A percentile compares a stretch with the other conserved stretches of the same genome.
Conservation (phyloP, 2,329 filamentous ascomycete species). For the Fusarium longipes region DNA sequence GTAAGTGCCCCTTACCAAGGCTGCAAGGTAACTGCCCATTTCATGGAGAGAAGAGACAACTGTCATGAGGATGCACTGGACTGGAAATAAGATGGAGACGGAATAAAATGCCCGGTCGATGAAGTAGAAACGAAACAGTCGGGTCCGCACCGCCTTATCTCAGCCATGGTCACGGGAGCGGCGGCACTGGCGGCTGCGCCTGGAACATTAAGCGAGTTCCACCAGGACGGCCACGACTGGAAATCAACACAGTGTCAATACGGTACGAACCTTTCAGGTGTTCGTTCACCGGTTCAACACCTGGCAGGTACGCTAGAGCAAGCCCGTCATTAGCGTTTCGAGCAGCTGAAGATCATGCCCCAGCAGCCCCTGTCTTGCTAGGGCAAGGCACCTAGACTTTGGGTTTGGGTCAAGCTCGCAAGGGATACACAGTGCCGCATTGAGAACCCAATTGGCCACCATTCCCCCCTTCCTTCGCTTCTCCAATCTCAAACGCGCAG, state of each 20-base stretch:
- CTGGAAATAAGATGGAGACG: background rate
- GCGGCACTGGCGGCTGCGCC: constrained; percentile 22
- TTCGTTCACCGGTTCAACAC: background rate
- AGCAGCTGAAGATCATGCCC: constrained; percentile 13
- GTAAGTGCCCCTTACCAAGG: too few species aligned
- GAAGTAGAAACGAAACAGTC: constrained; percentile 34
- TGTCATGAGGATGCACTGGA: background rate
- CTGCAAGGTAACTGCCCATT: background rate
- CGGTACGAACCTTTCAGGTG: background rate
- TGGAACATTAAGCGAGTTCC: constrained; percentile 10
- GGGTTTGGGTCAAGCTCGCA: background rate
- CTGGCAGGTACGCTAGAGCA: constrained; percentile 14
- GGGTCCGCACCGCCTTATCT: background rate
- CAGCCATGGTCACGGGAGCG: constrained; percentile 16
- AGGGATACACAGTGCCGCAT: constrained; percentile 17
- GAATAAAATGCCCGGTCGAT: constrained; percentile 5
- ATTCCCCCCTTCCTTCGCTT: constrained; percentile 4
- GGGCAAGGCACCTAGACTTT: background rate
- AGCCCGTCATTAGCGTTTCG: background rate
- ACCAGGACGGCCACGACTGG: background rate
- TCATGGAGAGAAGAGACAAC: constrained; percentile 28
- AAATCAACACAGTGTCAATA: background rate
- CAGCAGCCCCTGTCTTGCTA: background rate
- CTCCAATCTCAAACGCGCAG: constrained; percentile 8
- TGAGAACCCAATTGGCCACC: constrained; percentile 16